phyloP scores from a whole-genome alignment of 2,329 filamentous ascomycete genomes.

The Fusarium sp. region DNA sequence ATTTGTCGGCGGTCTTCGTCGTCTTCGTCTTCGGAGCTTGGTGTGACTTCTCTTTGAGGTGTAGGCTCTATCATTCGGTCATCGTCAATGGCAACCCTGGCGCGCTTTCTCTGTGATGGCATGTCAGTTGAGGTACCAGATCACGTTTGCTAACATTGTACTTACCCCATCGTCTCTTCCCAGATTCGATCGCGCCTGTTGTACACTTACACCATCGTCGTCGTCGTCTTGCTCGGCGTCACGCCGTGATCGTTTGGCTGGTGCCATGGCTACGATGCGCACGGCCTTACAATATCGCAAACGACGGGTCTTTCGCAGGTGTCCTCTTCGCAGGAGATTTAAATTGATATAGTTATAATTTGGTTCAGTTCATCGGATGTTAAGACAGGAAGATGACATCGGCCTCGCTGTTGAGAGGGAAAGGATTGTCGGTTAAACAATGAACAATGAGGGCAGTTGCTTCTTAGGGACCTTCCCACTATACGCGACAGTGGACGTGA shows the following conservation, averaged over 20 bases:
- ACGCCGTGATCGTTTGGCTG: constrained; percentile 59
- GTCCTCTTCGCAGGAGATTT: background rate
- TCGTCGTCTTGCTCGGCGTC: constrained; percentile 53
- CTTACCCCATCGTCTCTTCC: constrained; percentile 56
- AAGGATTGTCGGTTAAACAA: constrained; percentile 1
- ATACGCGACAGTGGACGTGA: constrained; percentile 44
- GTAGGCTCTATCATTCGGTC: constrained; percentile 30
- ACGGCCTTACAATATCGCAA: constrained; percentile 18
- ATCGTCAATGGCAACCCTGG: constrained; percentile 50
- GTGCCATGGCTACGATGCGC: constrained; percentile 45
- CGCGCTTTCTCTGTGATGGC: constrained; percentile 50
- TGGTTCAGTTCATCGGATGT: background rate
- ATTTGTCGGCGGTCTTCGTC: constrained; percentile 42
- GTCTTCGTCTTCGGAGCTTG: constrained; percentile 50
- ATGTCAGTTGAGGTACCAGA: constrained; percentile 2
- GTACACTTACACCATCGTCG: constrained; percentile 53
- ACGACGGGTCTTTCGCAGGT: background rate
- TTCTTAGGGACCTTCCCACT: constrained; percentile 28
- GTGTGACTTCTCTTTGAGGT: constrained; percentile 40
- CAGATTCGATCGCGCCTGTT: constrained; percentile 58
- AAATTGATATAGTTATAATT: background rate
- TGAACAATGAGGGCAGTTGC: constrained; percentile 7
- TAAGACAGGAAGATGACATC: background rate
- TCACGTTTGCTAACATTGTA: constrained; percentile 21
- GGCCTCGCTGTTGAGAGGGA: background rate